phyloP scores from a whole-genome alignment of 345 rosid species.

The Salix arbutifolia region DNA sequence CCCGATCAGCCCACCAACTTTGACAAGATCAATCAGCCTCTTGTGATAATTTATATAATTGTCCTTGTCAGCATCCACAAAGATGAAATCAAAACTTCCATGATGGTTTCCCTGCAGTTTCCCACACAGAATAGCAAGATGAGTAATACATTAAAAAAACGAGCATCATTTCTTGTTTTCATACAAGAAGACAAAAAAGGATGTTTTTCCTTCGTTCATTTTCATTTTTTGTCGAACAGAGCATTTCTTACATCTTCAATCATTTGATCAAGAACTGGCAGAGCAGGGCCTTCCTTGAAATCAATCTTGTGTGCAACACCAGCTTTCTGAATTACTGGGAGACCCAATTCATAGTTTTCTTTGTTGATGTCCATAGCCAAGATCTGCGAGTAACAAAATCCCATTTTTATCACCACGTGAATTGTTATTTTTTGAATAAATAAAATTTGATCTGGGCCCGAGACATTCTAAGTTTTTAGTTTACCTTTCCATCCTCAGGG shows the following conservation, averaged over 20 bases:
- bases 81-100: conserved; percentile 77
- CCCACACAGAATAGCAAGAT: conserved; percentile 1
- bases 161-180: neutral
- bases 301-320: conserved; percentile 95
- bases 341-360: conserved; percentile 88
- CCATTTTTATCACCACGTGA: neutral
- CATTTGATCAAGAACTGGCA: conserved; percentile 82
- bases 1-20: conserved; percentile 85
- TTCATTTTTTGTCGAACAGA: neutral
- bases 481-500: conserved; percentile 82
- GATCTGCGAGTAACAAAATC: conserved; percentile 43
- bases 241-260: conserved; percentile 64
- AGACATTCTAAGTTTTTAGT: neutral
- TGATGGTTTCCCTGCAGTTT: conserved; percentile 59
- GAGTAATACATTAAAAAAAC: neutral
- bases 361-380: conserved; percentile 91
- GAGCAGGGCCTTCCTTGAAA: conserved; percentile 94
- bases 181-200: neutral
- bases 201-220: neutral
- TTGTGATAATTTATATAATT: conserved; percentile 89
- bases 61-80: conserved; percentile 98
- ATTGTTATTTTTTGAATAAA: neutral
- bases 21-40: conserved; percentile 73
- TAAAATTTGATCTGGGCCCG: neutral
- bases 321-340: conserved; percentile 83